phyloP scores from a whole-genome alignment of 257 asterid species.

The Capsicum chinense region DNA sequence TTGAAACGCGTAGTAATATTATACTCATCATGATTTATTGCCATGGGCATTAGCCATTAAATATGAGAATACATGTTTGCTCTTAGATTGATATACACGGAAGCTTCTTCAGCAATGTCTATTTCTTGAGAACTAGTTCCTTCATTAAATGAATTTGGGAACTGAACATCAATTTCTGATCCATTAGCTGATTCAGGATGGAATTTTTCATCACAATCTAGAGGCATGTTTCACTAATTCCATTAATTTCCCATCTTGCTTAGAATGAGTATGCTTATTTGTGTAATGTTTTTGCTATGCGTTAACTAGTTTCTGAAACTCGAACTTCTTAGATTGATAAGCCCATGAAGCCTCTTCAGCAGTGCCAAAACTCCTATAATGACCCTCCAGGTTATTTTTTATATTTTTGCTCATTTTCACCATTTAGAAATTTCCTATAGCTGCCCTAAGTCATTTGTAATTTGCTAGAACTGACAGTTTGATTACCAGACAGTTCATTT shows the following conservation, averaged over 20 bases:
- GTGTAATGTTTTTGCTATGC: too few relatives aligned
- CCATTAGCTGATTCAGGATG: not conserved
- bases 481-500: too few relatives aligned
- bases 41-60: not conserved
- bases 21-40: not conserved
- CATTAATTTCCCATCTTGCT: too few relatives aligned
- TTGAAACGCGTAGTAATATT: not conserved
- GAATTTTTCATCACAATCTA: too few relatives aligned
- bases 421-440: too few relatives aligned
- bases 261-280: too few relatives aligned
- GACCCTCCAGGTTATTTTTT: too few relatives aligned
- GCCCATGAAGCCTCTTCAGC: not conserved
- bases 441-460: too few relatives aligned
- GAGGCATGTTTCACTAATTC: too few relatives aligned
- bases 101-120: not conserved
- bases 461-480: too few relatives aligned
- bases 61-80: too few relatives aligned
- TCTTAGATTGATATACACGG: not conserved
- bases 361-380: not conserved
- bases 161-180: not conserved
- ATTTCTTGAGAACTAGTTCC: not conserved
- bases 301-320: not conserved
- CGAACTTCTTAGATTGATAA: not conserved
- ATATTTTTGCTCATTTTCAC: too few relatives aligned
- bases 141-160: not conserved